Base-by-base conservation (phyloP, 202 grass and related monocot genomes). In the Brachypodium distachyon region DNA sequence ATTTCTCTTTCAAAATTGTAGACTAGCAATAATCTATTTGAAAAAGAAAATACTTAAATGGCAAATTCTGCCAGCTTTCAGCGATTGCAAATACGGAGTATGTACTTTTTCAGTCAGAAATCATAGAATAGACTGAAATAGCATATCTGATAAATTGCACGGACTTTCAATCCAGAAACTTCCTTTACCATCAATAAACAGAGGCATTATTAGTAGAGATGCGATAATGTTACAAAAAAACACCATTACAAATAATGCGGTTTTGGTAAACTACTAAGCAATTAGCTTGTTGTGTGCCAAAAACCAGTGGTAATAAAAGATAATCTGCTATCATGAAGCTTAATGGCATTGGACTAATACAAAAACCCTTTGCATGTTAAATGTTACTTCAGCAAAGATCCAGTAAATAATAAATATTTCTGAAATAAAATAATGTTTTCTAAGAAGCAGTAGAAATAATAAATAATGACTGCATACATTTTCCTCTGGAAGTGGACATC, bases 401-500 rank as follows among this genome's bases (percentile, higher is more conserved):
- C 25, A 78, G 42, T 43, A 28, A 72, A 76, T 26, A 61, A 3
- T 61, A 25, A 61, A 8, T 14, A 72, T 32, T 58, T 74, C 0
- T 75, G 10, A 14, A 75, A 63, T 7, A 72, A 48, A 36, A 63
- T 72, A 42, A 13, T n/a, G 11, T 78, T 86, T 71, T 28, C 54
- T 56, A 74, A 77, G 39, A 55, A 44, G 60, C 26, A 34, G 16
- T 38, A 52, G 5, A 77, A 67, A 79, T 22, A 26, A 76, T 23
- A 49, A 40, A 17, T 8, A 60, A 78, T 4, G 28, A 44, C 18
- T 65, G 60, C 87, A 66, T 97, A 97, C 94, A 92, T 93, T 83
- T 89, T 92, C 80, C 94, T 89, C 50, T 73, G 84, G 63, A 92
- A 94, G 17, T 88, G 79, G 11, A 72, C 86, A n/a, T 97, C 91